Evolutionary conservation across 257 asterid species (phyloP), one percentile per base, ranked within the genome.

Genomic region (Solanum appendiculatum): DNA sequence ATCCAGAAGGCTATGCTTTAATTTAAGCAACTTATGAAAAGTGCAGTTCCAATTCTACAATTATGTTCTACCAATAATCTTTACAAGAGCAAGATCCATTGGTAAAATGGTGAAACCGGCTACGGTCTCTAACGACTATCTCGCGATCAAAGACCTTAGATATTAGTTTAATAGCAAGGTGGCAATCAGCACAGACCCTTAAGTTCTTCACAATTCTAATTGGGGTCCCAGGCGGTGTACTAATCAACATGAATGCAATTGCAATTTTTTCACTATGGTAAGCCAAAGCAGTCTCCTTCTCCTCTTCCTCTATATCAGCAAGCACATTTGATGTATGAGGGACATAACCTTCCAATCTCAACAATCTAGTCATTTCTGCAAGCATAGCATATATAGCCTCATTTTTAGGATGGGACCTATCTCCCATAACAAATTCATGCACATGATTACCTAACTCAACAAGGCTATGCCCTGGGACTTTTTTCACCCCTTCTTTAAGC

Each of bases 241-340:
- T 94, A 56, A 95, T 95, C 90, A 95, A 88, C 85, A 83, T 93
- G 82, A 95, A 94, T 2, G 97, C 97, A 86, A 95, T 51, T 15
- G 98, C 98, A 44, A 94, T 94, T 91, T 95, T 95, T 92, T 95
- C 98, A 70, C 98, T 95, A 25, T 95, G 98, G 88, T 93, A 93
- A 25, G 92, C 87, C 88, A 95, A 83, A 48, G 98, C 98, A 10
- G 94, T 90, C 92, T 94, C 98, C 91, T 95, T 95, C 92, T 94
- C 98, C 89, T 95, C 98, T 85, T 95, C 98, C 91, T 95, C 97
- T 75, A 95, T 93, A 54, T 95, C 98, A 39, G 98, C 95, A 58
- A 91, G 95, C 89, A 95, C 96, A 29, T 92, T 93, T 7, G 89
- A 87, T 2, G 97, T 94, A 68, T 88, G 95, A 48, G 98, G 97